A percentile compares a stretch with the other conserved stretches of the same genome.
phyloP scores from a whole-genome alignment of 2,329 filamentous ascomycete genomes.

The Fusarium equiseti region DNA sequence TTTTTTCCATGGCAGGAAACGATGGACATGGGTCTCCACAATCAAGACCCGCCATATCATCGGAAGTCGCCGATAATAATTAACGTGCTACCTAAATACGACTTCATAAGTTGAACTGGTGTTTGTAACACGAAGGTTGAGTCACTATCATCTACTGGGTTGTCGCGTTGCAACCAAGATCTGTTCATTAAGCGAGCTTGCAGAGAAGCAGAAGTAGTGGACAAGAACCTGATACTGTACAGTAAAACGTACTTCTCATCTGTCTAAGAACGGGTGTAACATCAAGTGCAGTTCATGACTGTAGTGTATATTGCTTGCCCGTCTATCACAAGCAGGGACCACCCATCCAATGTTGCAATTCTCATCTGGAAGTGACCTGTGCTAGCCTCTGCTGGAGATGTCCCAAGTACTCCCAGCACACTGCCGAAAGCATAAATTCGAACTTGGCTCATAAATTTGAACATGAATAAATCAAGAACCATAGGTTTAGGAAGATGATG shows the following conservation, averaged over 20 bases:
- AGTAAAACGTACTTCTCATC: not conserved
- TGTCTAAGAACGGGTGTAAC: not conserved
- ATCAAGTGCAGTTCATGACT: not conserved
- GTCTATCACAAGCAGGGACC: not conserved
- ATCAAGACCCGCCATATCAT: not conserved
- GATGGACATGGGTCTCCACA: not conserved
- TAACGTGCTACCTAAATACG: not conserved
- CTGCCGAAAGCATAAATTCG: too few species aligned
- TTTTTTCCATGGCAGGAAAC: conserved; percentile 33
- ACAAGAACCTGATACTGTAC: not conserved
- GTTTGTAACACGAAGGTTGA: not conserved
- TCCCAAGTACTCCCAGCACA: not conserved
- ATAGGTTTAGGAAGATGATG: not conserved
- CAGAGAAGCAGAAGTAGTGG: not conserved
- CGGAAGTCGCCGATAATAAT: conserved; percentile 4
- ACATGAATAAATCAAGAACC: too few species aligned
- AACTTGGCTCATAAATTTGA: too few species aligned
- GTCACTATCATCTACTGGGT: not conserved
- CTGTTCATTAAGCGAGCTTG: not conserved
- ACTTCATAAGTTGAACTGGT: not conserved
- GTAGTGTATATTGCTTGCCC: not conserved
- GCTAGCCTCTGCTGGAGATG: not conserved
- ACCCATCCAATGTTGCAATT: not conserved
- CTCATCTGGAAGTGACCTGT: not conserved
- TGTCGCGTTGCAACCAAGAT: not conserved